Conservation (phyloP, 1,284 basidiomycete species). For the Cutaneotrichosporon sp. region DNA sequence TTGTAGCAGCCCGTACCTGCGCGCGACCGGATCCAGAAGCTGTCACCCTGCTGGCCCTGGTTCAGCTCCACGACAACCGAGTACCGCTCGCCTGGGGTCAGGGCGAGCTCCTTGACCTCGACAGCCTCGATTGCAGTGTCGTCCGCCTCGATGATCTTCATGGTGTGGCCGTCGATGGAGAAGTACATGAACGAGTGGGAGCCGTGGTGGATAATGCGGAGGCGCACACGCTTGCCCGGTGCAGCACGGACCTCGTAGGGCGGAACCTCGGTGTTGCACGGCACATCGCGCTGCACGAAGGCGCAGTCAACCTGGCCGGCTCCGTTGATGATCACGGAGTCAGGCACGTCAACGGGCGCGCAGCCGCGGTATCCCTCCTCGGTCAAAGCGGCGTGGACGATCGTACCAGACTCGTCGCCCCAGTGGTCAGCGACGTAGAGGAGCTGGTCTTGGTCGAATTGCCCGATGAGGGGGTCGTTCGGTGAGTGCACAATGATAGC, state of each 20-base stretch:
- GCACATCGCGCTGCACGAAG: neutral
- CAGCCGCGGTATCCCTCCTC: constrained; percentile 1
- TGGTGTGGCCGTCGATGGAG: constrained; percentile 30
- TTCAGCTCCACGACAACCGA: constrained; percentile 37
- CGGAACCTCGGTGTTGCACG: constrained; percentile 7
- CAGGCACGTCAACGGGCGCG: constrained; percentile 17
- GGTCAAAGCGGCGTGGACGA: constrained; percentile 4
- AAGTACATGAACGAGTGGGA: constrained; percentile 14
- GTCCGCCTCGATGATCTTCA: constrained; percentile 33
- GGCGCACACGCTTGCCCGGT: constrained; percentile 6
- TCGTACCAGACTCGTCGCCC: constrained; percentile 21
- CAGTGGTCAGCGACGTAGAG: constrained; percentile 29
- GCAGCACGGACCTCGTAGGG: neutral
- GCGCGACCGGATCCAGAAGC: constrained; percentile 39
- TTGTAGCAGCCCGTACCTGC: constrained; percentile 17
- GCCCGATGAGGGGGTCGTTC: constrained; percentile 18
- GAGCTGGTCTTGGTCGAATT: constrained; percentile 29
- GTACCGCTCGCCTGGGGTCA: constrained; percentile 35
- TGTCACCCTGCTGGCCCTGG: constrained; percentile 24
- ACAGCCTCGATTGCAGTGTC: constrained; percentile 26
- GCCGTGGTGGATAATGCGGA: constrained; percentile 28
- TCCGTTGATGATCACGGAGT: constrained; percentile 31
- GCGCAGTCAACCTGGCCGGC: constrained; percentile 16
- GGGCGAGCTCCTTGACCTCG: constrained; percentile 23
- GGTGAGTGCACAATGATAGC: constrained; percentile 29